These are phyloP conservation scores for Linnemannia hyalina DNA, from an alignment of 192 early-diverging fungal genomes.

Conservation along the genomic window DNA sequence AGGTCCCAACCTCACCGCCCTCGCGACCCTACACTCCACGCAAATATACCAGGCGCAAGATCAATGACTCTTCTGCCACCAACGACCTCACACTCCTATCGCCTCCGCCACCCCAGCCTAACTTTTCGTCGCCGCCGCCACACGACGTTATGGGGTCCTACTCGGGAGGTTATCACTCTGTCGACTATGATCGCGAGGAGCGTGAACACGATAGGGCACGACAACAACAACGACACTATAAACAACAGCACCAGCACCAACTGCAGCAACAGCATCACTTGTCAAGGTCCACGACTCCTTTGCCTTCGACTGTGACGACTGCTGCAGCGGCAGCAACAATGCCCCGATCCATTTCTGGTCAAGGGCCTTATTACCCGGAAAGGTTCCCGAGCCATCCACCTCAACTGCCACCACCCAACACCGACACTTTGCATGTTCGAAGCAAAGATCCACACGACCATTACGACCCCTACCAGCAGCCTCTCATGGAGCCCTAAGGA, in stretches of 20 bases:
- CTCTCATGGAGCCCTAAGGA: slow-evolving; percentile 22
- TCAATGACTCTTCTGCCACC: background rate
- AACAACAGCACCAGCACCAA: background rate
- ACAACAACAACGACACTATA: background rate
- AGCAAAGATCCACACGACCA: slow-evolving; percentile 12
- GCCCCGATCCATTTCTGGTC: slow-evolving; percentile 20
- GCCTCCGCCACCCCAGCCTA: background rate
- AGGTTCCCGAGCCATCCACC: background rate
- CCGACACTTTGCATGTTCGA: background rate
- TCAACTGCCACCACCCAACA: background rate
- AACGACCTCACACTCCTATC: background rate
- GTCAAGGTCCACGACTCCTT: background rate
- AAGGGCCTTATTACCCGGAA: slow-evolving; percentile 8
- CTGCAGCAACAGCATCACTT: background rate
- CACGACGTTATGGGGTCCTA: background rate
- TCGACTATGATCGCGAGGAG: background rate
- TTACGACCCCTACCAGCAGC: slow-evolving; percentile 18
- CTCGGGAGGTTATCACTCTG: background rate
- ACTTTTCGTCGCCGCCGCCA: background rate
- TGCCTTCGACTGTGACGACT: background rate
- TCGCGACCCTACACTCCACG: slow-evolving; percentile 24
- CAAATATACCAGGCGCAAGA: slow-evolving; percentile 47
- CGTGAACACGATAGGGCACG: background rate
- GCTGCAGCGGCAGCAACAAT: background rate
- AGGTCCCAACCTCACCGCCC: background rate